phyloP scores from a whole-genome alignment of 2,329 filamentous ascomycete genomes.

The Clarireedia paspali region DNA sequence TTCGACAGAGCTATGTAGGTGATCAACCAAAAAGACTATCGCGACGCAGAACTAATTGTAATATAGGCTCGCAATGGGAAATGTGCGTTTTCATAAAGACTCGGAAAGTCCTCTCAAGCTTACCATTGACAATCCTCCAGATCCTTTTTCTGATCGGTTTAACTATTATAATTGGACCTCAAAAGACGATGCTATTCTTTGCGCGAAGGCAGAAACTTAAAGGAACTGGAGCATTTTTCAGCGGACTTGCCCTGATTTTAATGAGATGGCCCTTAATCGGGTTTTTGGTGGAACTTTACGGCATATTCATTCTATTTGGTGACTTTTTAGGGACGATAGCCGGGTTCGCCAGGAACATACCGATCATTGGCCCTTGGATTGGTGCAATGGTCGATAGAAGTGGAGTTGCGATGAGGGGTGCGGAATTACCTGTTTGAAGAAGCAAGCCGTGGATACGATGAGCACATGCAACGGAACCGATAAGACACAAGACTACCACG shows the following conservation, averaged over 20 bases:
- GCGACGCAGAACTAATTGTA: neutral
- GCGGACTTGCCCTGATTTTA: slow-evolving; percentile 77
- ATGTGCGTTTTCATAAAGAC: slow-evolving; percentile 32
- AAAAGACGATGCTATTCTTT: slow-evolving; percentile 92
- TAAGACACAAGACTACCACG: neutral
- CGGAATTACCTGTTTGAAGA: slow-evolving; percentile 66
- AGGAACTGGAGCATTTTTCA: slow-evolving; percentile 81
- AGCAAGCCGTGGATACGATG: neutral
- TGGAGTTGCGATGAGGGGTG: slow-evolving; percentile 63
- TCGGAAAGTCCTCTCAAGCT: slow-evolving; percentile 37
- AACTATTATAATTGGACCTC: slow-evolving; percentile 86
- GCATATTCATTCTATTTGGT: slow-evolving; percentile 87
- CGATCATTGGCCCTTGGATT: slow-evolving; percentile 81
- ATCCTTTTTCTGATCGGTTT: slow-evolving; percentile 97
- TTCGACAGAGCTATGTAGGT: slow-evolving; percentile 92
- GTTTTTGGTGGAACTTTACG: slow-evolving; percentile 86
- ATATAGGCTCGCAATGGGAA: slow-evolving; percentile 91
- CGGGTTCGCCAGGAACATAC: slow-evolving; percentile 76
- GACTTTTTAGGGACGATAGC: slow-evolving; percentile 93
- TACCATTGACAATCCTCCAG: slow-evolving; percentile 36
- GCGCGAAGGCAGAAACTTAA: slow-evolving; percentile 86
- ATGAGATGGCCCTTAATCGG: slow-evolving; percentile 86
- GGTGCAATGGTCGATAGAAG: slow-evolving; percentile 63
- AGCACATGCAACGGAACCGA: neutral
- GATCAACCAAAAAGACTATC: neutral